Evolutionary conservation across 1,284 basidiomycete species (phyloP).

Genomic region (Pyrrhoderma noxium): DNA sequence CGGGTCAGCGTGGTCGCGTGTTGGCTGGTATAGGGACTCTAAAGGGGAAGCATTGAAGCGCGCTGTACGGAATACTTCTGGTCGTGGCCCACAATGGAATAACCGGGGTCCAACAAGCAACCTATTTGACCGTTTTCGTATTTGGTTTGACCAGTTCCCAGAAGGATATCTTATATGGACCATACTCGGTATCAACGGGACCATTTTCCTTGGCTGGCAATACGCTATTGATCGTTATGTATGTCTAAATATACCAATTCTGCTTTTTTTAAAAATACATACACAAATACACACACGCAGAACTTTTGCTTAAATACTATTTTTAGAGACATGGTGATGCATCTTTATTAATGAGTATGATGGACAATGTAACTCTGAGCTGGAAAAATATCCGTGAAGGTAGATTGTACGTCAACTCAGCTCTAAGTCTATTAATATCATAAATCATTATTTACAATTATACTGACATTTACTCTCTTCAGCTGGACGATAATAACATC

Average conservation of each 20-base stretch:
- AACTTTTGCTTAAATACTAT: background rate
- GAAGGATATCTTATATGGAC: constrained; percentile 34
- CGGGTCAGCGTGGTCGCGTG: background rate
- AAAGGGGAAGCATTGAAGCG: background rate
- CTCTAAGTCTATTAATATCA: background rate
- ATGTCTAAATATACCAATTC: constrained; percentile 25
- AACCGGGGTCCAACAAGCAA: background rate
- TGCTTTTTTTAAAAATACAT: background rate
- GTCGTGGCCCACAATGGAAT: background rate
- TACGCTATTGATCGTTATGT: constrained; percentile 33
- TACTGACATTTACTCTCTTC: too few relatives aligned
- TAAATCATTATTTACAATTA: too few relatives aligned
- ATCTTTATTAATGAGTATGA: constrained; percentile 49
- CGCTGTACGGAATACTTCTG: background rate
- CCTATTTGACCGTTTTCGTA: constrained; percentile 1
- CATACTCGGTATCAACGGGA: constrained; percentile 39
- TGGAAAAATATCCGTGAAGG: constrained; percentile 62
- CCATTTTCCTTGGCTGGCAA: constrained; percentile 38
- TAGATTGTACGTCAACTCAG: constrained; percentile 51
- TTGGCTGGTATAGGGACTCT: constrained; percentile 8
- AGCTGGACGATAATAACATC: constrained; percentile 80
- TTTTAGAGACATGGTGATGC: constrained; percentile 35
- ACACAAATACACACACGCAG: background rate
- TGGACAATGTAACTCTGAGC: constrained; percentile 59
- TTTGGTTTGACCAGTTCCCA: constrained; percentile 34